Evolutionary conservation across 495 filamentous ascomycete genomes (phyloP).

Genomic region (Apiosordaria backusii): DNA sequence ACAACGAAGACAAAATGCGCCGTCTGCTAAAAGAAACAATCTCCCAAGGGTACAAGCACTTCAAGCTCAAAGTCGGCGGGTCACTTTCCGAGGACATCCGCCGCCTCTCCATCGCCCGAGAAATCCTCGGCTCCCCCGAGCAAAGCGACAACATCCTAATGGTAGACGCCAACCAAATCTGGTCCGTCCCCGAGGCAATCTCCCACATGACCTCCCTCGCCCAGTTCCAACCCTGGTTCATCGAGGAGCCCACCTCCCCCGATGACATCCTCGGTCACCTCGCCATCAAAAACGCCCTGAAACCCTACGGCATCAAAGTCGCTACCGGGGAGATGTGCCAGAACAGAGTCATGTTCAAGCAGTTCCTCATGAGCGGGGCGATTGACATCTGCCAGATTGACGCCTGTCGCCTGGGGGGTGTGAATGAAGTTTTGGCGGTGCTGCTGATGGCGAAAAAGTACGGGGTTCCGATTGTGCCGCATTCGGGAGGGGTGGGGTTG

Average conservation of each 20-base stretch:
- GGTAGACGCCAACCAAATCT: constrained; percentile 95
- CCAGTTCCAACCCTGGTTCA: constrained; percentile 92
- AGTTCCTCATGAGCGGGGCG: constrained; percentile 72
- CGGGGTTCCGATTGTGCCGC: constrained; percentile 78
- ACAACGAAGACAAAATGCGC: constrained; percentile 80
- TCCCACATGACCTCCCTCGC: constrained; percentile 78
- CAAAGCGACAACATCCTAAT: constrained; percentile 75
- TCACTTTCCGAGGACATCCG: constrained; percentile 65
- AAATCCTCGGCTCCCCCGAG: constrained; percentile 78
- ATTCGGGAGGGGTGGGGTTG: constrained; percentile 84
- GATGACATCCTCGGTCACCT: constrained; percentile 90
- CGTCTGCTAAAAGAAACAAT: constrained; percentile 67
- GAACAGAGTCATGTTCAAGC: constrained; percentile 93
- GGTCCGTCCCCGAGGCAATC: constrained; percentile 89
- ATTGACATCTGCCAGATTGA: constrained; percentile 90
- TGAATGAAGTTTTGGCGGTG: constrained; percentile 92
- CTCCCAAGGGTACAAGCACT: constrained; percentile 73
- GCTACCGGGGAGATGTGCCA: constrained; percentile 97
- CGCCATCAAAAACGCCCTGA: constrained; percentile 74
- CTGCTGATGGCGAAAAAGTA: constrained; percentile 86
- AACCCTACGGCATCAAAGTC: constrained; percentile 72
- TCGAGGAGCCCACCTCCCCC: constrained; percentile 93
- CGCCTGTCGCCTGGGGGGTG: constrained; percentile 85
- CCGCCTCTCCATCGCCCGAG: constrained; percentile 69
- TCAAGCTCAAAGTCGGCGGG: constrained; percentile 87